These are phyloP conservation scores for Boechera stricta DNA, from an alignment of 345 rosid species.

Conservation along the genomic window DNA sequence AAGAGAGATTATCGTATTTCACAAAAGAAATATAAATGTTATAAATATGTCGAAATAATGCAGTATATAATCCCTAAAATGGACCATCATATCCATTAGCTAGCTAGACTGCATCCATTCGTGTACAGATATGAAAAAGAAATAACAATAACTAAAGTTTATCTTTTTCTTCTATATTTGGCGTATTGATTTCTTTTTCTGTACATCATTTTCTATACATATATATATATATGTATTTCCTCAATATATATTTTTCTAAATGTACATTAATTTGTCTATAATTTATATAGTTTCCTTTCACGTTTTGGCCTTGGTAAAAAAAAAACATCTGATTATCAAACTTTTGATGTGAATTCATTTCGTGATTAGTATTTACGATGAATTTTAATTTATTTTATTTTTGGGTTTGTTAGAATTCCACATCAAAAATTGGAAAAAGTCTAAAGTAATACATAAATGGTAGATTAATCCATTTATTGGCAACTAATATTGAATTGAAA, in stretches of 20 bases:
- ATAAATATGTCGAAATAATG: slow-evolving; percentile 19
- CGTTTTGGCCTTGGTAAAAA: not conserved
- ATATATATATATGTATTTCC: too few relatives aligned
- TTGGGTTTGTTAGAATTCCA: not conserved
- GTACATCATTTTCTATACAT: not conserved
- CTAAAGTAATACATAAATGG: not conserved
- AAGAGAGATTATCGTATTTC: slow-evolving; percentile 13
- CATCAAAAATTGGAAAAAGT: not conserved
- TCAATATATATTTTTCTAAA: not conserved
- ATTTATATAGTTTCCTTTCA: not conserved
- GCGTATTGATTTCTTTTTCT: slow-evolving; percentile 1
- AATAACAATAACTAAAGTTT: slow-evolving; percentile 12
- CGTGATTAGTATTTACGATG: not conserved
- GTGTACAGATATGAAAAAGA: slow-evolving; percentile 12
- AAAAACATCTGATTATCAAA: not conserved
- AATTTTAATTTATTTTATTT: not conserved
- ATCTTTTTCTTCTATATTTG: slow-evolving; percentile 13
- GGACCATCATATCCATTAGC: slow-evolving; percentile 25
- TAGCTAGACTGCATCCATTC: slow-evolving; percentile 10
- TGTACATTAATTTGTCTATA: not conserved
- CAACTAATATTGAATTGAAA: not conserved
- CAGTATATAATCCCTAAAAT: slow-evolving; percentile 22
- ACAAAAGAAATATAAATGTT: not conserved
- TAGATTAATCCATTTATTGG: not conserved
- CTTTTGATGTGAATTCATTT: not conserved